These are phyloP conservation scores for Helotiales sp. DNA, from an alignment of 2,329 filamentous ascomycete genomes.

Conservation along the genomic window DNA sequence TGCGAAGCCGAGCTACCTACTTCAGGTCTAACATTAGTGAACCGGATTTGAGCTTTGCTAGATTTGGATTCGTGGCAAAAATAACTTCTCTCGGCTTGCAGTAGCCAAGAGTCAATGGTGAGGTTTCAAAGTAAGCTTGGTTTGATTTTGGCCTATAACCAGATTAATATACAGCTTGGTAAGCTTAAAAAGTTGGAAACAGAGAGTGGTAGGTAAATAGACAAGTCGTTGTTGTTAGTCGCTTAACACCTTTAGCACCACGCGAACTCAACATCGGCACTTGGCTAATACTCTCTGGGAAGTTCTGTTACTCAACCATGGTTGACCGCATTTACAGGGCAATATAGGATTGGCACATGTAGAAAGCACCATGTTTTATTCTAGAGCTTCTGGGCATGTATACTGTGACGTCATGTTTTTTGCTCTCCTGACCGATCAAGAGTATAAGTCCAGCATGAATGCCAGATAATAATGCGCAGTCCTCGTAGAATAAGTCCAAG, in stretches of 20 bases:
- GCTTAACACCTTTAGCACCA: neutral
- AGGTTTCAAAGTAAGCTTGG: no score
- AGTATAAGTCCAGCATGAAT: neutral
- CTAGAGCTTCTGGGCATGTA: neutral
- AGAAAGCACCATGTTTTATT: neutral
- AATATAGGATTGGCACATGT: neutral
- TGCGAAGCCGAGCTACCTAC: no score
- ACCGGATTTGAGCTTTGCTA: neutral
- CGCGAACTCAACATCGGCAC: neutral
- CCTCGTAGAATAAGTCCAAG: neutral
- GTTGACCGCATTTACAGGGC: neutral
- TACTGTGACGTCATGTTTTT: neutral
- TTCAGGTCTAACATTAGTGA: no score
- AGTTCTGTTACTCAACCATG: neutral
- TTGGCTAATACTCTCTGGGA: neutral
- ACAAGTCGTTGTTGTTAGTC: neutral
- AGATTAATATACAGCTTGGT: no score
- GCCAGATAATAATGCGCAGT: no score
- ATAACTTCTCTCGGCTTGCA: neutral
- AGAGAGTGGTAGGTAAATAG: neutral
- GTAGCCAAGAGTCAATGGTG: neutral
- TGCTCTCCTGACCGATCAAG: neutral
- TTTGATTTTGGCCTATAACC: no score
- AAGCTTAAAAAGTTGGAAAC: no score
- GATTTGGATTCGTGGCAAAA: neutral